phyloP scores from a whole-genome alignment of 768 basidiomycete species.

The Leccinum disarticulatum region DNA sequence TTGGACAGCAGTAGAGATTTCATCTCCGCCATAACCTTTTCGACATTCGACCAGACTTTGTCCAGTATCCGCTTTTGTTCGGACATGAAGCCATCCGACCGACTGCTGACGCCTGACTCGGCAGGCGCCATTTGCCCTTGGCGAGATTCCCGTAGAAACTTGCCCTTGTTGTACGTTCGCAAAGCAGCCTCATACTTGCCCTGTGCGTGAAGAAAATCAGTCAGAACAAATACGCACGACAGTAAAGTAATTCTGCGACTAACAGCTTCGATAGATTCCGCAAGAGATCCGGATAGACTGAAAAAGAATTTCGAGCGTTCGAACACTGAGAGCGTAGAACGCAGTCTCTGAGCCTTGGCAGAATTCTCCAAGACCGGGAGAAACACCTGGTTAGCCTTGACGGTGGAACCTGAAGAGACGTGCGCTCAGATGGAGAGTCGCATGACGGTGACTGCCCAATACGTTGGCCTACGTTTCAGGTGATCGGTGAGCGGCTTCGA shows the following conservation, averaged over 20 bases:
- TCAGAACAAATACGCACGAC: background rate
- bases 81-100: constrained; percentile 48
- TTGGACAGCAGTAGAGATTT: constrained; percentile 71
- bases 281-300: constrained; percentile 89
- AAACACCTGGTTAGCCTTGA: constrained; percentile 94
- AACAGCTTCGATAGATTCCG: constrained; percentile 88
- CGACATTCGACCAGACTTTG: constrained; percentile 94
- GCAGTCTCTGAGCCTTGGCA: constrained; percentile 88
- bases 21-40: constrained; percentile 95
- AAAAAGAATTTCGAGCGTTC: constrained; percentile 98
- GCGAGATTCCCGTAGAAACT: constrained; percentile 84
- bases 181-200: constrained; percentile 93
- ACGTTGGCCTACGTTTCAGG: constrained; percentile 65
- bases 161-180: constrained; percentile 96
- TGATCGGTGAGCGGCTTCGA: constrained; percentile 80
- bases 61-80: constrained; percentile 93
- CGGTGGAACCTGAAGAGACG: constrained; percentile 65
- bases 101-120: constrained; percentile 59
- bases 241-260: constrained; percentile 22
- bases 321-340: constrained; percentile 91
- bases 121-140: constrained; percentile 81
- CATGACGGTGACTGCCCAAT: background rate
- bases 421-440: constrained; percentile 4
- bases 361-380: constrained; percentile 95
- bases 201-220: constrained; percentile 40